Evolutionary conservation across 139 green algal species (phyloP), one percentile per base, ranked within the genome.

Genomic region (Chlamydomonas eustigma): DNA sequence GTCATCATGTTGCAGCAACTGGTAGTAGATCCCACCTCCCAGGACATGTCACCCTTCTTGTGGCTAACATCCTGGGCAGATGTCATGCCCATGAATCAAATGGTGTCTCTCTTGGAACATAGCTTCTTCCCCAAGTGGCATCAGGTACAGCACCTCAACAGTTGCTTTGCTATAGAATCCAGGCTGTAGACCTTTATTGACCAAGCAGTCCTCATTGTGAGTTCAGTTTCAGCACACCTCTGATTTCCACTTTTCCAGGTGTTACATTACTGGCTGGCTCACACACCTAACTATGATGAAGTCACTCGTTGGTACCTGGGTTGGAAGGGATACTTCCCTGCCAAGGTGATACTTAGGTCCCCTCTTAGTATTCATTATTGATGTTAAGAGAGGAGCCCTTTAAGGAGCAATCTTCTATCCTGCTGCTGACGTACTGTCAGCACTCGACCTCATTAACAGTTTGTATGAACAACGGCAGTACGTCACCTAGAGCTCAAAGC

Each of bases 241-340:
- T 18, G 31, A 67, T 32, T 51, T 8, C 72, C 39, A 2, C 51
- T 35, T 76, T 52, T 4, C 4, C 70, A 51, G 51, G 85, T 94
- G 39, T 86, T 96, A 78, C 81, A 91, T 36, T 85, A 93, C 77
- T 98, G 94, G 95, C 89, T 98, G 31, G 66, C 67, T 12, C 77
- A 82, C 51, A 78, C 31, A 1, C 89, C 89, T 0, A 86, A 98
- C 80, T 94, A 91, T 38, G 94, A 97, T 71, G 93, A 98, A 80
- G 91, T 99, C 37, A 92, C 89, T 0, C 73, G 83, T 25, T 98
- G 94, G 94, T 98, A 97, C 86, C 83, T 96, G 33, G 88, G 88
- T 12, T 99, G 95, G 95, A 98, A 98, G 82, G 80, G 39, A 1
- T 50, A 39, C 25, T 80, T 80, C 66, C 66, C 76, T 50, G 36